A percentile compares a stretch with the other conserved stretches of the same genome.
Conservation (phyloP, 2,329 filamentous ascomycete genomes). For the Erysiphe pulchra region DNA sequence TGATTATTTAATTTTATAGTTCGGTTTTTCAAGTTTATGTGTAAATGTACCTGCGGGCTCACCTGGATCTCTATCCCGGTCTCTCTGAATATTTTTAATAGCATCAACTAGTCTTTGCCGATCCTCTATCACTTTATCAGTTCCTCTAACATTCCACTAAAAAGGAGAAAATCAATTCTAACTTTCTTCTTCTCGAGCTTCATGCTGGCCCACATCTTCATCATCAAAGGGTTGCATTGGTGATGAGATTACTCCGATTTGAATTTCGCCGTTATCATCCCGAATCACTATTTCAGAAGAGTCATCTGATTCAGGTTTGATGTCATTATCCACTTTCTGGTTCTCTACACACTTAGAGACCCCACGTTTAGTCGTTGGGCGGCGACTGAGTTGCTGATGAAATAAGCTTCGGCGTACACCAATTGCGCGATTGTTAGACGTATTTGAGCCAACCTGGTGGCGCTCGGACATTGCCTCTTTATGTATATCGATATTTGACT, state of each 20-base stretch:
- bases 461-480: too few species aligned
- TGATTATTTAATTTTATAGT: neutral
- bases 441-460: constrained; percentile 2
- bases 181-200: constrained; percentile 29
- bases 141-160: constrained; percentile 1
- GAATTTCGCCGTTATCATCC: constrained; percentile 34
- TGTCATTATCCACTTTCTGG: constrained; percentile 23
- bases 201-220: constrained; percentile 27
- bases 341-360: constrained; percentile 5
- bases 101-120: constrained; percentile 33
- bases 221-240: constrained; percentile 24
- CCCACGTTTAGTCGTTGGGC: constrained; percentile 22
- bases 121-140: constrained; percentile 20
- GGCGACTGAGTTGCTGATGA: constrained; percentile 29
- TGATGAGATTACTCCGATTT: constrained; percentile 23
- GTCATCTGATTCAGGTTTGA: constrained; percentile 20
- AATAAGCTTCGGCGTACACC: constrained; percentile 29
- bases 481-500: too few species aligned
- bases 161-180: constrained; percentile 9
- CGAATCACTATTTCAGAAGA: constrained; percentile 32
- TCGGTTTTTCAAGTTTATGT: neutral
- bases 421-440: constrained; percentile 4
- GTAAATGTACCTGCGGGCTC: constrained; percentile 34
- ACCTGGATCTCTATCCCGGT: constrained; percentile 26
- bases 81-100: constrained; percentile 32